Base-by-base conservation (phyloP, 768 basidiomycete genomes). In the Mycena belliarum region DNA sequence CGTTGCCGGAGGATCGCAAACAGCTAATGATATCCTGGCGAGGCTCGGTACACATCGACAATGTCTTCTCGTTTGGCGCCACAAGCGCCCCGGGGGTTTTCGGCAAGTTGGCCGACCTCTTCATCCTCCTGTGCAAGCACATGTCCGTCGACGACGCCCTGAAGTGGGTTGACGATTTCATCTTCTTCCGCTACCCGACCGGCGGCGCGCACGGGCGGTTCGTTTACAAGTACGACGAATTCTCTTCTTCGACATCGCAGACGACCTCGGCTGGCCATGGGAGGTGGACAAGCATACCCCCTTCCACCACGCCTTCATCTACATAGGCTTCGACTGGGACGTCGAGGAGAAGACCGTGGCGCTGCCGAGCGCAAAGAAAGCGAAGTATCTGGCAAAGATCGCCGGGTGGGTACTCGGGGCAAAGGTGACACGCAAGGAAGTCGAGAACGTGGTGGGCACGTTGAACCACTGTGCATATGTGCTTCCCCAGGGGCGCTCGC, bases 251-350 rank as follows among this genome's bases (percentile, higher is more conserved):
- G 23, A 43, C 2, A 20, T 64, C 18, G 65, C 57, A 0, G 52
- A 59, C 0, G 29, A 51, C 14, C 57, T 68, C 0, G 65, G 69
- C 0, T 66, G 65, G 63, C 63, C 65, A 0, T 70, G 68, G 69
- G 59, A 59, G 5, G 5, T 20, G 1, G 15, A 35, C 4, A 68
- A 70, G 33, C 52, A 46, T 16, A 16, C 24, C 33, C 35, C 48
- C 1, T 69, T 66, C 40, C 10, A 23, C 18, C 38, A 20, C 14
- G 1, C 24, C 1, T 64, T 67, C 51, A 24, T 16, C 5, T 70
- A 67, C 49, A 5, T 52, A 21, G 37, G 51, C 0, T 23, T 44
- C 41, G 20, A 33, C 21, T 52, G 51, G 42, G 42, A 52, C 20
- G 18, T 29, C 2, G 51, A 44, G 2, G 8, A 6, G 6, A n/a